These are phyloP conservation scores for Xylariaceae sp. DNA, from an alignment of 2,329 filamentous ascomycete species.

Conservation along the genomic window DNA sequence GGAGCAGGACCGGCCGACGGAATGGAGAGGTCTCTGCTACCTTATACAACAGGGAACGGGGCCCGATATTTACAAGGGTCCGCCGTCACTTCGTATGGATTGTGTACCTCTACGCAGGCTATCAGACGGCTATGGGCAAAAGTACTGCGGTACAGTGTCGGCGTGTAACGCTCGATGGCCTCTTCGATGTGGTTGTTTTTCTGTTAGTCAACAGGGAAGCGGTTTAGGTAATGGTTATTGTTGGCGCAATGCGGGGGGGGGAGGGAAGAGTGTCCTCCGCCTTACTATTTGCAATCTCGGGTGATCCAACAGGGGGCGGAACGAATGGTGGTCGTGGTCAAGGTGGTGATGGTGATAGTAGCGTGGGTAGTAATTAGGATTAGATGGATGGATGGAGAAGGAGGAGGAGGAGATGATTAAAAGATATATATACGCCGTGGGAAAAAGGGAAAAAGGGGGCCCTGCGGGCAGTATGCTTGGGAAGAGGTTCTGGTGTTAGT, in stretches of 20 bases:
- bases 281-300: slow-evolving; percentile 10
- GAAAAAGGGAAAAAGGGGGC: neutral
- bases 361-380: slow-evolving; percentile 1
- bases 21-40: neutral
- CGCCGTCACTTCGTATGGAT: neutral
- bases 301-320: slow-evolving; percentile 1
- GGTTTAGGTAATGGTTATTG: slow-evolving; percentile 44
- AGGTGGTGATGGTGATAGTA: neutral
- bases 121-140: neutral
- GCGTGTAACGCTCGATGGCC: slow-evolving; percentile 16
- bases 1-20: neutral
- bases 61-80: neutral
- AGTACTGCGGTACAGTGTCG: neutral
- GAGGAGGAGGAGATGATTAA: slow-evolving; percentile 8
- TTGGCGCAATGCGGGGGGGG: slow-evolving; percentile 39
- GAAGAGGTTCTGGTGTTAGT: neutral
- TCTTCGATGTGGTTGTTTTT: slow-evolving; percentile 30
- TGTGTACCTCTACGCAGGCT: neutral
- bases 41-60: neutral
- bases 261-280: slow-evolving; percentile 29
- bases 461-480: neutral
- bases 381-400: neutral
- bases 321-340: neutral
- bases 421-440: neutral
- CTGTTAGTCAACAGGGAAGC: slow-evolving; percentile 43